These are phyloP conservation scores for Diaporthe eres DNA, from an alignment of 2,329 filamentous ascomycete species.

Conservation along the genomic window DNA sequence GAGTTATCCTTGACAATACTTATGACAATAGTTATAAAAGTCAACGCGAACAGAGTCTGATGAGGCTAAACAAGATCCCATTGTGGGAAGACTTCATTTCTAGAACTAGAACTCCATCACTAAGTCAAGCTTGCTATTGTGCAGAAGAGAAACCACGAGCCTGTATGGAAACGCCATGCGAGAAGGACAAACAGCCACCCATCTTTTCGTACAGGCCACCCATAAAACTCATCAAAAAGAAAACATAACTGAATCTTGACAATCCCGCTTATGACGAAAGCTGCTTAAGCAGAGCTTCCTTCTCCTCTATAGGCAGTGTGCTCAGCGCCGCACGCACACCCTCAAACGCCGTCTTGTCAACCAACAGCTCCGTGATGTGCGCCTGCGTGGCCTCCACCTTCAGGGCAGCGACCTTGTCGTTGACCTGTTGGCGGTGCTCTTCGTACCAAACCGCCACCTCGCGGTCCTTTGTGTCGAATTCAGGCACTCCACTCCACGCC, in stretches of 20 bases:
- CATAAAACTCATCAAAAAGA: not conserved
- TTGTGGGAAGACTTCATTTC: not conserved
- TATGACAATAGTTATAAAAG: not conserved
- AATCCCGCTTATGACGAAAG: conserved; percentile 35
- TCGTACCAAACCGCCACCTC: conserved; percentile 96
- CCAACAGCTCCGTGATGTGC: conserved; percentile 49
- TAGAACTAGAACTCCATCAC: not conserved
- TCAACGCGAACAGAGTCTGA: not conserved
- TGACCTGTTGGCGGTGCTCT: conserved; percentile 87
- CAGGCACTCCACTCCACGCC: conserved; percentile 84
- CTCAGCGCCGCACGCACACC: conserved; percentile 78
- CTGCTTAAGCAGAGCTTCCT: conserved; percentile 70
- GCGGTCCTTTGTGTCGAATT: conserved; percentile 84
- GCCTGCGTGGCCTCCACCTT: conserved; percentile 73
- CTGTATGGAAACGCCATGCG: conserved; percentile 23
- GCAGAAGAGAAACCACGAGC: not conserved
- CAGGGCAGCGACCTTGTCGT: conserved; percentile 86
- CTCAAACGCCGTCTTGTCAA: conserved; percentile 76
- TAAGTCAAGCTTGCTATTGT: conserved; percentile 12
- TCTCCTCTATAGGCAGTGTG: conserved; percentile 78
- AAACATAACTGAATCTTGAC: not conserved
- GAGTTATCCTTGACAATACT: not conserved
- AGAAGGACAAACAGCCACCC: conserved; percentile 8
- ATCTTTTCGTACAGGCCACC: not conserved
- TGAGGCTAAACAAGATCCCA: not conserved